Percentiles rank a stretch among this genome's conserved stretches.
Evolutionary conservation across 306 rosid species (phyloP).

Genomic region (Vicia sativa): DNA sequence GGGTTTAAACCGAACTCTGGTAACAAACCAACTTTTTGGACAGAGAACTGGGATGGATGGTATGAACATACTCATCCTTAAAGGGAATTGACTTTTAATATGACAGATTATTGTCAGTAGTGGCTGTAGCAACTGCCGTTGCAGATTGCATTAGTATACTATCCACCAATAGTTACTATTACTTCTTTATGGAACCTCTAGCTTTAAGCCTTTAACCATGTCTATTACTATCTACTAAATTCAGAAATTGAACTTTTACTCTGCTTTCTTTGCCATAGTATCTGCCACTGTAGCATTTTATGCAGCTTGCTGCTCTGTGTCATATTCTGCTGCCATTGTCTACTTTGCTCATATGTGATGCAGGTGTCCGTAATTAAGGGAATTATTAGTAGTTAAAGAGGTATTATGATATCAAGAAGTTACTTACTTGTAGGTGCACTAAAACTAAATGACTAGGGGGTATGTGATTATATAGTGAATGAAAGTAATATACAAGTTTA

Average conservation of each 20-base stretch:
- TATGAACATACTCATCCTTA: conserved; percentile 46
- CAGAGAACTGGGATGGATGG: conserved; percentile 99
- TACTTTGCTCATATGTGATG: conserved; percentile 16
- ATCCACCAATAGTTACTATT: conserved; percentile 4
- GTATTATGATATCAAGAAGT: conserved; percentile 11
- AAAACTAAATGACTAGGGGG: conserved; percentile 11
- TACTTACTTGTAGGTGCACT: conserved; percentile 29
- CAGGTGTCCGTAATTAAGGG: conserved; percentile 14
- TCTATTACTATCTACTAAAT: not conserved
- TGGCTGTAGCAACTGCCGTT: conserved; percentile 12
- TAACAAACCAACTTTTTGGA: conserved; percentile 77
- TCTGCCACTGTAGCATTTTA: conserved; percentile 14
- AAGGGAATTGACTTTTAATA: conserved; percentile 30
- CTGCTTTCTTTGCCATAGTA: conserved; percentile 1
- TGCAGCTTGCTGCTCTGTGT: conserved; percentile 5
- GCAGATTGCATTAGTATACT: not conserved
- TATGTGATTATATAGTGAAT: conserved; percentile 13
- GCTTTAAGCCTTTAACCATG: conserved; percentile 9
- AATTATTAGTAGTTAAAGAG: conserved; percentile 7
- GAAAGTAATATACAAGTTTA: conserved; percentile 23
- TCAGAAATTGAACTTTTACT: not conserved
- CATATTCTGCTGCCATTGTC: not conserved
- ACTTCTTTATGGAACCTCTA: not conserved
- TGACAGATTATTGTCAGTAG: conserved; percentile 10
- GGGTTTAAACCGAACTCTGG: conserved; percentile 84